These are phyloP conservation scores for Yamadazyma blattariae DNA, from an alignment of 1,139 yeast genomes.

Conservation along the genomic window DNA sequence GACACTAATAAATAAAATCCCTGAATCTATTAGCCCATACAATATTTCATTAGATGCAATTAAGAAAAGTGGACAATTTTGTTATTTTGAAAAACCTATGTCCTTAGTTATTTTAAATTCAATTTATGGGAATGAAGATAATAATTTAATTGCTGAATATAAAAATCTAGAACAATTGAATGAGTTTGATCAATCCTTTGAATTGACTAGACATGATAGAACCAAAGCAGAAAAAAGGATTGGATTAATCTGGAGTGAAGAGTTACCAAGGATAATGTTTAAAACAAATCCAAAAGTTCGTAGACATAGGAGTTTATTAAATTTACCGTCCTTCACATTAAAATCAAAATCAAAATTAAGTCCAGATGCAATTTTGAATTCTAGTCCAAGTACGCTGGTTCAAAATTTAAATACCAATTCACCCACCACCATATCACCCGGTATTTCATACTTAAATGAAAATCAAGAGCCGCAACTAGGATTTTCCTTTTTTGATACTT, in stretches of 20 bases:
- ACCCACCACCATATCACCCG: background rate
- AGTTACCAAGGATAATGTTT: constrained; percentile 14
- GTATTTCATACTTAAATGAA: no score
- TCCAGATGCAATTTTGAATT: background rate
- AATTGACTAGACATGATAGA: constrained; percentile 12
- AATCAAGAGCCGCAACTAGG: no score
- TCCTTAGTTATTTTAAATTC: constrained; percentile 6
- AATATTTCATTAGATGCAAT: constrained; percentile 8
- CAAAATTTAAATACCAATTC: background rate
- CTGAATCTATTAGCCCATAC: constrained; percentile 9
- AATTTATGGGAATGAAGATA: constrained; percentile 1
- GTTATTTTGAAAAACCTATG: constrained; percentile 9
- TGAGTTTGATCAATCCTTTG: constrained; percentile 4
- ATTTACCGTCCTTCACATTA: constrained; percentile 1
- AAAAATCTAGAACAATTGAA: constrained; percentile 1
- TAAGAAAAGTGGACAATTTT: constrained; percentile 1
- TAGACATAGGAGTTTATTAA: constrained; percentile 6
- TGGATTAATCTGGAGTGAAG: constrained; percentile 18
- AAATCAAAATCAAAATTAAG: background rate
- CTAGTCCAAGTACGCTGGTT: background rate
- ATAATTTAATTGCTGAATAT: constrained; percentile 2
- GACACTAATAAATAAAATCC: constrained; percentile 3
- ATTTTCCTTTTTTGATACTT: background rate
- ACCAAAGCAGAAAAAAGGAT: constrained; percentile 16
- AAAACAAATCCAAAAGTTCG: constrained; percentile 1